Conservation (phyloP, 345 rosid genomes). For the Eucalyptus globulus region DNA sequence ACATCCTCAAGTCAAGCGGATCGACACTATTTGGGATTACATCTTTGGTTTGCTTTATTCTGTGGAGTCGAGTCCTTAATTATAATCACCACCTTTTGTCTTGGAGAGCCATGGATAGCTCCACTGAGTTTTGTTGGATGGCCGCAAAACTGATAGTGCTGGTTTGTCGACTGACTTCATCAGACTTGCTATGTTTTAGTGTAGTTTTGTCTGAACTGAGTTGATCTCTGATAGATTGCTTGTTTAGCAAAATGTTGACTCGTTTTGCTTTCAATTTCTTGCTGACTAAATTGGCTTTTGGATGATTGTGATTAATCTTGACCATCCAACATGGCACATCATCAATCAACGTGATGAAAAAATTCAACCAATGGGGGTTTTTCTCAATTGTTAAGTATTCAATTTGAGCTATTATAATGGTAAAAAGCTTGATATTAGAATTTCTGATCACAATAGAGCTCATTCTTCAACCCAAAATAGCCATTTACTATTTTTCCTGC, state of each 20-base stretch:
- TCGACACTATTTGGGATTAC: conserved; percentile 85
- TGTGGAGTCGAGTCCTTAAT: conserved; percentile 54
- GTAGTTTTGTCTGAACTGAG: background rate
- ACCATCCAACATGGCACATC: too few relatives aligned
- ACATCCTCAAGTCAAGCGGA: conserved; percentile 63
- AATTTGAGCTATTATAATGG: too few relatives aligned
- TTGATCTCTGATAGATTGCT: background rate
- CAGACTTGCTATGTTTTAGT: background rate
- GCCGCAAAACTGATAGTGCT: background rate
- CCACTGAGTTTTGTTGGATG: background rate
- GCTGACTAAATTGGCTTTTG: background rate
- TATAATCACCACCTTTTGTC: background rate
- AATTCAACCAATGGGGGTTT: too few relatives aligned
- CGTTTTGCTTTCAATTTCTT: background rate
- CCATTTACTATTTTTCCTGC: too few relatives aligned
- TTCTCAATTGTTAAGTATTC: too few relatives aligned
- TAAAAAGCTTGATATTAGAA: too few relatives aligned
- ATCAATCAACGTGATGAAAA: too few relatives aligned
- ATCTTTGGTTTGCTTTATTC: conserved; percentile 84
- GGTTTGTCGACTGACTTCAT: background rate
- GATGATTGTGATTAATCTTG: background rate
- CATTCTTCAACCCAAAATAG: too few relatives aligned
- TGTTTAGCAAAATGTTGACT: background rate
- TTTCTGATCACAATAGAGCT: too few relatives aligned
- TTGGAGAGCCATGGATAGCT: background rate